These are phyloP conservation scores for Phtheirospermum japonicum DNA, from an alignment of 257 asterid genomes.

Conservation along the genomic window DNA sequence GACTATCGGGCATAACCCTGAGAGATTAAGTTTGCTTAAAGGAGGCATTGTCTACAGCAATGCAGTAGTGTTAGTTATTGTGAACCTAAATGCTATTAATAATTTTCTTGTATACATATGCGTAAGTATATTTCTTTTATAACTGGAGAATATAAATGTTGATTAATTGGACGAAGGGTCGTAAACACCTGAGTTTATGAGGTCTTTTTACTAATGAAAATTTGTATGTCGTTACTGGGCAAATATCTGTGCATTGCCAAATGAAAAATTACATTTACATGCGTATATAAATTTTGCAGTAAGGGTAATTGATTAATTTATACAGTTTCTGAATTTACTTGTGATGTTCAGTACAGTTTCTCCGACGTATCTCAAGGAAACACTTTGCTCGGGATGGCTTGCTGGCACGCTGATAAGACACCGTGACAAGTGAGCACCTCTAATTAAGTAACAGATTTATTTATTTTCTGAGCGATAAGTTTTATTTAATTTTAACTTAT, in stretches of 20 bases:
- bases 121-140: neutral
- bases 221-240: constrained; percentile 6
- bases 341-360: constrained; percentile 77
- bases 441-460: neutral
- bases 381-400: constrained; percentile 95
- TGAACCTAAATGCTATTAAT: constrained; percentile 23
- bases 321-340: constrained; percentile 33
- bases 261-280: constrained; percentile 4
- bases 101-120: constrained; percentile 1
- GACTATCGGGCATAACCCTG: constrained; percentile 90
- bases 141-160: neutral
- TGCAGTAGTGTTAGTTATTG: constrained; percentile 67
- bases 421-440: constrained; percentile 63
- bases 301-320: neutral
- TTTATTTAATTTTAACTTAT: too few species aligned
- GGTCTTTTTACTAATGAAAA: constrained; percentile 12
- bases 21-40: constrained; percentile 85
- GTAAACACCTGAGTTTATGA: constrained; percentile 11
- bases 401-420: constrained; percentile 64
- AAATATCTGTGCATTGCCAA: constrained; percentile 14
- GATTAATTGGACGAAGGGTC: neutral
- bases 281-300: neutral
- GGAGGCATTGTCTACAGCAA: constrained; percentile 92
- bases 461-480: too few species aligned
- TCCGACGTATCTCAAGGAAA: constrained; percentile 83